Percentiles rank a stretch among this genome's conserved stretches.
Conservation (phyloP, 2,329 filamentous ascomycete genomes). For the Penicillium sp. region DNA sequence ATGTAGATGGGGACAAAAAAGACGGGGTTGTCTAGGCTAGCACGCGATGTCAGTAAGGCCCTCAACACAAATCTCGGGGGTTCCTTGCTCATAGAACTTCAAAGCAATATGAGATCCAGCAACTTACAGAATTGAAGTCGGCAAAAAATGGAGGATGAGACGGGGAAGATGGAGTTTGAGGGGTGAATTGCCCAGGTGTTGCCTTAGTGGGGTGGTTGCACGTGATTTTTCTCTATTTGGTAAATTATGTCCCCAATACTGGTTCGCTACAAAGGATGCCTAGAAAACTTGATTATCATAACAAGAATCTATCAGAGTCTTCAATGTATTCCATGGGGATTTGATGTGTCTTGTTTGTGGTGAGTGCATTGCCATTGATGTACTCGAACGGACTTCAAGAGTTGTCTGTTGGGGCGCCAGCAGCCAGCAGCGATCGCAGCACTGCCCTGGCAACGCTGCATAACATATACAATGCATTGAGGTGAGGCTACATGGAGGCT, state of each 20-base stretch:
- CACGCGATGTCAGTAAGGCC: constrained; percentile 34
- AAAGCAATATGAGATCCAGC: background rate
- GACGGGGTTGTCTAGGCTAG: constrained; percentile 27
- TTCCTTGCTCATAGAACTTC: background rate
- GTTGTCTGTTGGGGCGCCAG: background rate
- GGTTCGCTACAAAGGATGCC: background rate
- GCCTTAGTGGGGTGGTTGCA: constrained; percentile 33
- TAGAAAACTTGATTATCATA: background rate
- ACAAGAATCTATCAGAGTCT: background rate
- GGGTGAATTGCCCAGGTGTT: constrained; percentile 37
- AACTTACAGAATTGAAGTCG: constrained; percentile 13
- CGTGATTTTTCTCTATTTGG: constrained; percentile 23
- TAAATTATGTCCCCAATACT: constrained; percentile 16
- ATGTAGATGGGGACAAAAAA: constrained; percentile 23
- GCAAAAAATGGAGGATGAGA: constrained; percentile 18
- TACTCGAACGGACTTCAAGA: background rate
- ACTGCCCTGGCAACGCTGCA: background rate
- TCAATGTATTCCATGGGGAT: background rate
- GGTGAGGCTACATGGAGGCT: background rate
- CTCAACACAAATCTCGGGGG: constrained; percentile 1
- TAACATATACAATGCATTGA: background rate
- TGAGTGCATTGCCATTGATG: background rate
- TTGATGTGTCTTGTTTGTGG: background rate
- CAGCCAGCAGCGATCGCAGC: background rate
- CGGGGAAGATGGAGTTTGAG: constrained; percentile 34